Evolutionary conservation across 2,329 filamentous ascomycete species (phyloP).

Genomic region (Penicillium paneum): DNA sequence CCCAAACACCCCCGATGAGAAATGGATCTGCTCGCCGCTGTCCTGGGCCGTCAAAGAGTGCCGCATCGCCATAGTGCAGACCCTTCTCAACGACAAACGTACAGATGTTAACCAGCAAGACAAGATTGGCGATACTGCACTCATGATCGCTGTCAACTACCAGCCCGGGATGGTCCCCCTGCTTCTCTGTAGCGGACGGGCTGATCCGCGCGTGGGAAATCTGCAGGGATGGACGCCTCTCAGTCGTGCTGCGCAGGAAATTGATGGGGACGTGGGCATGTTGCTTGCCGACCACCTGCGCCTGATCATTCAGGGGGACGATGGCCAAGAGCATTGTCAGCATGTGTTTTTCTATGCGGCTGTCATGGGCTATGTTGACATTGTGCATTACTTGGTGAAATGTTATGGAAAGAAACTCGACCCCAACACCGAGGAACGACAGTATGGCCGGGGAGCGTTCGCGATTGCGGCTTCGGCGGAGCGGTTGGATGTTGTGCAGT

Average conservation of each 20-base stretch:
- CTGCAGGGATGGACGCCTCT: constrained; percentile 17
- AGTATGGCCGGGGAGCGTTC: constrained; percentile 19
- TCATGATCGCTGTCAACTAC: constrained; percentile 14
- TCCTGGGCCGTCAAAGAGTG: constrained; percentile 20
- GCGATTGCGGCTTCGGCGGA: constrained; percentile 18
- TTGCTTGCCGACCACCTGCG: constrained; percentile 19
- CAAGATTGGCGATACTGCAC: constrained; percentile 17
- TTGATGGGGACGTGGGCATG: constrained; percentile 7
- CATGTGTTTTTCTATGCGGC: constrained; percentile 24
- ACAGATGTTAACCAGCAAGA: constrained; percentile 21
- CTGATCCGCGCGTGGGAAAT: constrained; percentile 18
- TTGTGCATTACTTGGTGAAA: constrained; percentile 17
- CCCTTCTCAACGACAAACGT: constrained; percentile 15
- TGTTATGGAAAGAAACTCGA: constrained; percentile 19
- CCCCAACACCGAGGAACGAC: constrained; percentile 15
- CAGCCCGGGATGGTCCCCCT: constrained; percentile 9
- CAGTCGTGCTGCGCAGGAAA: constrained; percentile 8
- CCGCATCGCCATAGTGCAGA: constrained; percentile 12
- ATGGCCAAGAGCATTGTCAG: constrained; percentile 14
- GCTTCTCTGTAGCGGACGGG: constrained; percentile 9
- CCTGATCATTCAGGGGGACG: constrained; percentile 17
- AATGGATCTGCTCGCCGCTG: constrained; percentile 19
- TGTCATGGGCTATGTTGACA: constrained; percentile 18
- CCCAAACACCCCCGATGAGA: constrained; percentile 18
- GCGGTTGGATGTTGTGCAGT: constrained; percentile 14